phyloP scores from a whole-genome alignment of 371 early-diverging fungal species.

The Gilbertella persicaria region DNA sequence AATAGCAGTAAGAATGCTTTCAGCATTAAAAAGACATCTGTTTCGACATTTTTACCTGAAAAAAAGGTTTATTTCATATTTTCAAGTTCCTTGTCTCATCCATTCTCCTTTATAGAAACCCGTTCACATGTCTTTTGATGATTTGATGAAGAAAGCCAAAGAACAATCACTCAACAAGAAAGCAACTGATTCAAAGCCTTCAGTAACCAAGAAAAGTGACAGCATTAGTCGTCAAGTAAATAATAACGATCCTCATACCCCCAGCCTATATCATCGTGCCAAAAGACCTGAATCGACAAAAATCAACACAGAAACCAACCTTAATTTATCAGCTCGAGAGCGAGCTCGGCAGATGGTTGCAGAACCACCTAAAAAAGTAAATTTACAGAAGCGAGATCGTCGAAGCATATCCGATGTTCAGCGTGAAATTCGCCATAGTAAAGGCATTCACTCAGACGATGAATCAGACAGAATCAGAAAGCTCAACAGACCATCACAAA shows the following conservation, averaged over 20 bases:
- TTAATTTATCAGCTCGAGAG: conserved; percentile 16
- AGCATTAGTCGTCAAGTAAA: background rate
- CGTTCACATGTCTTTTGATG: conserved; percentile 39
- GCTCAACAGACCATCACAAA: background rate
- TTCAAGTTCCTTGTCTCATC: background rate
- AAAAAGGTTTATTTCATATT: conserved; percentile 21
- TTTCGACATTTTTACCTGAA: conserved; percentile 14
- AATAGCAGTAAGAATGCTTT: background rate
- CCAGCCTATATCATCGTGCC: conserved; percentile 21
- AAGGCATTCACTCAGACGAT: conserved; percentile 42
- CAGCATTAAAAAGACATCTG: background rate
- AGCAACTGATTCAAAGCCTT: conserved; percentile 4
- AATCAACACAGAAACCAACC: background rate
- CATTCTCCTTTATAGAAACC: conserved; percentile 21
- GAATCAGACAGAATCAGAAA: conserved; percentile 14
- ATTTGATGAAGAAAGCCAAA: conserved; percentile 38
- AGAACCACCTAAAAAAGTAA: conserved; percentile 24
- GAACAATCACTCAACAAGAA: conserved; percentile 22
- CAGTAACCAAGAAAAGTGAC: conserved; percentile 4
- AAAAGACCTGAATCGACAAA: conserved; percentile 10
- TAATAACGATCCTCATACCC: conserved; percentile 6
- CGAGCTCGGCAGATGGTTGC: conserved; percentile 22
- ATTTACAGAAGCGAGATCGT: conserved; percentile 32
- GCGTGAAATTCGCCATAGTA: conserved; percentile 39
- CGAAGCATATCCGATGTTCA: conserved; percentile 42